Conservation (phyloP, 1,284 basidiomycete species). For the Coniferiporia weirii region DNA sequence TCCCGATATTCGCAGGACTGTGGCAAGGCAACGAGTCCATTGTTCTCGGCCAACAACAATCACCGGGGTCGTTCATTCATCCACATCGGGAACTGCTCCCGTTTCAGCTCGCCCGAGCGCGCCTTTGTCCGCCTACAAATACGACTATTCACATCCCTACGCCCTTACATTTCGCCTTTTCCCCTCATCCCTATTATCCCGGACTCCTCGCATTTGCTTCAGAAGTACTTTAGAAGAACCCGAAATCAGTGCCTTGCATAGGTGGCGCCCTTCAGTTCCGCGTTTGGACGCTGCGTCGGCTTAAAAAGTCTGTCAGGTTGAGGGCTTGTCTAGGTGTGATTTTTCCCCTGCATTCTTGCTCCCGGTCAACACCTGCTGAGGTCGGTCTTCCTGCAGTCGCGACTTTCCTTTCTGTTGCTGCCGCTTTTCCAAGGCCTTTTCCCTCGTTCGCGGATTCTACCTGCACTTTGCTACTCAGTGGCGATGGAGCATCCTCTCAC, state of each 20-base stretch:
- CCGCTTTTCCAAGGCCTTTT: neutral
- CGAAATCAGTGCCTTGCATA: neutral
- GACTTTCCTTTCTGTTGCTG: neutral
- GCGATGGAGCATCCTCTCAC: conserved; percentile 16
- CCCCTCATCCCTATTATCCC: too few relatives aligned
- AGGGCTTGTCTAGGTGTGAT: neutral
- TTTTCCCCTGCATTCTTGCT: neutral
- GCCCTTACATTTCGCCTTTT: neutral
- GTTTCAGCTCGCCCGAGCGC: conserved; percentile 1
- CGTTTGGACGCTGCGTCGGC: neutral
- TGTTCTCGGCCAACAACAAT: conserved; percentile 13
- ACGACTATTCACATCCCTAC: neutral
- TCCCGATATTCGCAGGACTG: neutral
- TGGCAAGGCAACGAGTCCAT: neutral
- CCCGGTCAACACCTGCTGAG: neutral
- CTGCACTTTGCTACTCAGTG: neutral
- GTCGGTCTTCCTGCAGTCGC: neutral
- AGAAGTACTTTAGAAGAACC: neutral
- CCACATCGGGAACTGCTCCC: conserved; percentile 5
- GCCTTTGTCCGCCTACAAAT: conserved; percentile 6
- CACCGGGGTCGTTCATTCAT: conserved; percentile 3
- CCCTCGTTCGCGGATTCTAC: neutral
- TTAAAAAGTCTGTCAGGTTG: neutral
- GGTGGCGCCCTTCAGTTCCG: conserved; percentile 3
- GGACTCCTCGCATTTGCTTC: too few relatives aligned